These are phyloP conservation scores for Cucurbitaria berberidis DNA, from an alignment of 2,329 filamentous ascomycete genomes.

Conservation along the genomic window DNA sequence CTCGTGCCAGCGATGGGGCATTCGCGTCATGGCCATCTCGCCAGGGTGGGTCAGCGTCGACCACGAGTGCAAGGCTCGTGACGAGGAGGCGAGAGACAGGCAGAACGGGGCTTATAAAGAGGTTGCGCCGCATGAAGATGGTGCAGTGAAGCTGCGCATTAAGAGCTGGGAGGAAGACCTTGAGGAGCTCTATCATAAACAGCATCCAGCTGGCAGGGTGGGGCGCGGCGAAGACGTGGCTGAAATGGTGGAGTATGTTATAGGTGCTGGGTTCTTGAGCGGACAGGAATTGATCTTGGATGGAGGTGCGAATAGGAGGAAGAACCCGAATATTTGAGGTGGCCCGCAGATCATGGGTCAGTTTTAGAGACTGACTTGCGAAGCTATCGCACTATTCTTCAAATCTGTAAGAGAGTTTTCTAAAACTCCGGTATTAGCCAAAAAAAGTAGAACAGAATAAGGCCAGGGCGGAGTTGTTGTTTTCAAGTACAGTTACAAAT, in stretches of 20 bases:
- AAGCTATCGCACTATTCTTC: too few relatives aligned
- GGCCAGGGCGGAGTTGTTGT: not conserved
- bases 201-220: conserved; percentile 58
- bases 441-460: not conserved
- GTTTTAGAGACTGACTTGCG: too few relatives aligned
- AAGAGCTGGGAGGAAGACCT: conserved; percentile 55
- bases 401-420: too few relatives aligned
- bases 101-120: conserved; percentile 24
- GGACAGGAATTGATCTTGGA: conserved; percentile 38
- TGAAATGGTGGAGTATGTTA: conserved; percentile 51
- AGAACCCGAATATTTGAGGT: conserved; percentile 28
- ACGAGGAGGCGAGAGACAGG: conserved; percentile 45
- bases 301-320: conserved; percentile 30
- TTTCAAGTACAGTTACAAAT: not conserved
- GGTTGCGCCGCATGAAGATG: conserved; percentile 24
- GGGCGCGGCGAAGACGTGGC: conserved; percentile 58
- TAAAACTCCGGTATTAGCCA: not conserved
- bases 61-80: conserved; percentile 50
- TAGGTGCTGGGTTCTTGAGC: conserved; percentile 49
- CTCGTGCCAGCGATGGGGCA: conserved; percentile 50
- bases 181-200: conserved; percentile 53
- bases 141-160: conserved; percentile 17
- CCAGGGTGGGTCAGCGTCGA: conserved; percentile 60
- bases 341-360: not conserved
- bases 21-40: conserved; percentile 56